Base-by-base conservation (phyloP, 2,329 filamentous ascomycete genomes). In the Fusarium musae region DNA sequence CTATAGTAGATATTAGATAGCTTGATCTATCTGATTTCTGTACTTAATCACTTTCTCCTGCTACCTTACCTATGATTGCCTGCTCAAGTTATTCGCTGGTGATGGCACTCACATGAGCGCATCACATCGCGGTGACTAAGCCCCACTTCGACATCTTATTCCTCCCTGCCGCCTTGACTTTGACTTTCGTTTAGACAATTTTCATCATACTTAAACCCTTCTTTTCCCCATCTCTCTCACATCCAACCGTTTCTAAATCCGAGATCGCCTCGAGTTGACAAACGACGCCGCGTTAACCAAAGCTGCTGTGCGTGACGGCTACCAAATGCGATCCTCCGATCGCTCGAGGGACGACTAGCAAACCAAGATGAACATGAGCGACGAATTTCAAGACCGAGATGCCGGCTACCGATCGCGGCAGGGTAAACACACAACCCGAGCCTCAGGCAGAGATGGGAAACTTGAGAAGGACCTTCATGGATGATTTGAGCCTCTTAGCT, bases 331-430 rank as follows among this genome's bases (percentile, higher is more conserved):
- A 75, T 78, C 80, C 61, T 74, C 79, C 68, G 79, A 79, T 63
- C 73, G 76, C 65, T 78, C 76, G 44, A 77, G 74, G 66, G 76
- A 79, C 63, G 53, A 75, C 56, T 77, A 80, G 62, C 72, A 75
- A 62, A 75, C 59, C 42, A 67, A 26, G 50, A 54, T 75, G 63
- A 76, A 73, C 54, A 61, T 66, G 67, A 74, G 73, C 66, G 68
- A 78, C 57, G 66, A 74, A 68, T 66, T 59, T 68, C 69, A 78
- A 67, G 73, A 76, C 71, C 74, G 71, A 78, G 79, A 82, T 77
- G 82, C 84, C 75, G 81, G 82, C 80, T 80, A 83, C 78, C 84
- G 81, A 81, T 82, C 83, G 83, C 83, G 85, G 84, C 85, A 87
- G 84, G 86, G 84, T 85, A 85, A 85, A 84, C 79, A 76, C 79